Evolutionary conservation across 495 filamentous ascomycete genomes (phyloP).

Genomic region (Tetracladium marchalianum): DNA sequence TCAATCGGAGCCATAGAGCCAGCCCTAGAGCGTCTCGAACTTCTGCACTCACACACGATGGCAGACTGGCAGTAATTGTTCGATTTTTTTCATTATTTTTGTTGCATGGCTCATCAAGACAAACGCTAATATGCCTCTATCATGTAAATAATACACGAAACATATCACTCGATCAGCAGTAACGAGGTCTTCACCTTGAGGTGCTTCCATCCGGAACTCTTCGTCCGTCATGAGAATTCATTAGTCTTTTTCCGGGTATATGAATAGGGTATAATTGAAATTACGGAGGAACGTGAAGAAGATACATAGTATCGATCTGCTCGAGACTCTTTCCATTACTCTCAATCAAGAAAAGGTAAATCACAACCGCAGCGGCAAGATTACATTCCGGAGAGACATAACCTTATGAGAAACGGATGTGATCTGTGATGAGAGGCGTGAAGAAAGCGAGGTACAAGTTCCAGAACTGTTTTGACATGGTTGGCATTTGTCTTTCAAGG

Average conservation of each 20-base stretch:
- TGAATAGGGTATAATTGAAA: conserved; percentile 29
- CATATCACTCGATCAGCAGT: too few species aligned
- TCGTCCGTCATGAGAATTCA: too few species aligned
- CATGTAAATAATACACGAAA: too few species aligned
- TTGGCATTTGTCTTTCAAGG: too few species aligned
- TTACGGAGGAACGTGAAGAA: conserved; percentile 52
- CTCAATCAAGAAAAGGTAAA: conserved; percentile 73
- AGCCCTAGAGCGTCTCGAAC: too few species aligned
- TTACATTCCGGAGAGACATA: conserved; percentile 69
- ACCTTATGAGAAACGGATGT: conserved; percentile 65
- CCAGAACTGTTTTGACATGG: conserved; percentile 31
- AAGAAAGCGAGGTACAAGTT: conserved; percentile 77
- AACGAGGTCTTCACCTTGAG: not conserved
- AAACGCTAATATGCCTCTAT: too few species aligned
- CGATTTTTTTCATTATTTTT: too few species aligned
- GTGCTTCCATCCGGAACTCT: conserved; percentile 47
- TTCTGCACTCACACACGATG: too few species aligned
- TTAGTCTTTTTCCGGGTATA: conserved; percentile 10
- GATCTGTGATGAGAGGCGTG: conserved; percentile 60
- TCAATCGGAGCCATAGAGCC: too few species aligned
- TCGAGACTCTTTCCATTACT: conserved; percentile 59
- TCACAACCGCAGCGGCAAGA: conserved; percentile 46
- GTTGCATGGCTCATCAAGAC: too few species aligned
- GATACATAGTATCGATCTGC: conserved; percentile 74
- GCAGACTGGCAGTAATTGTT: too few species aligned